phyloP scores from a whole-genome alignment of 352 stramenopile species.

The Phytophthora idaei region DNA sequence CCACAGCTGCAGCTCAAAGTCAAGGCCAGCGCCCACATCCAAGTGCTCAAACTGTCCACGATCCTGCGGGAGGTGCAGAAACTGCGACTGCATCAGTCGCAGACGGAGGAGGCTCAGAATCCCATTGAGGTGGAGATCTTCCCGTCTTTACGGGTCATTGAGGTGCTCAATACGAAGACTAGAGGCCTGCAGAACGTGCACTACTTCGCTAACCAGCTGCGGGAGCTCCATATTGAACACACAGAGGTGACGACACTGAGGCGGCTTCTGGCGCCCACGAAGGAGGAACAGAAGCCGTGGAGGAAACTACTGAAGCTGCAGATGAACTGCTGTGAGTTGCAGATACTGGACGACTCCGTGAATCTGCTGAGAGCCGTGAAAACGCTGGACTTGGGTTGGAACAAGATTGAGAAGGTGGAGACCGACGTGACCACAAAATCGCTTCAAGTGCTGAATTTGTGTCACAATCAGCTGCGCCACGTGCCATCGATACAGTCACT shows the following conservation, averaged over 20 bases:
- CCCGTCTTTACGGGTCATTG: conserved; percentile 67
- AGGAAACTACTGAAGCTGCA: conserved; percentile 56
- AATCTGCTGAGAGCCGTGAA: conserved; percentile 52
- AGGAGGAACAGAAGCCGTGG: conserved; percentile 31
- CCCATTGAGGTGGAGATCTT: conserved; percentile 85
- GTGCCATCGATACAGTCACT: conserved; percentile 58
- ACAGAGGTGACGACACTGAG: conserved; percentile 50
- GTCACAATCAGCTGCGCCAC: conserved; percentile 62
- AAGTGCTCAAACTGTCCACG: conserved; percentile 89
- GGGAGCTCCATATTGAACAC: conserved; percentile 74
- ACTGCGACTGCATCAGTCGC: conserved; percentile 68
- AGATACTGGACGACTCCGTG: conserved; percentile 55
- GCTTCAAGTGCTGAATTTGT: conserved; percentile 64
- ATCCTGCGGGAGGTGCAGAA: conserved; percentile 75
- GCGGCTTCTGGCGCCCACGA: conserved; percentile 48
- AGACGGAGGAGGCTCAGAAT: conserved; percentile 9
- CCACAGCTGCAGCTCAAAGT: conserved; percentile 60
- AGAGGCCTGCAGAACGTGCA: conserved; percentile 57
- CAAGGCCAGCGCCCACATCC: conserved; percentile 80
- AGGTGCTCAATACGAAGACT: conserved; percentile 59
- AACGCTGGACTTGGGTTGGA: conserved; percentile 75
- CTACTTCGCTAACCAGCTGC: conserved; percentile 71
- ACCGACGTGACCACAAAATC: conserved; percentile 32
- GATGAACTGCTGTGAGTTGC: conserved; percentile 70
- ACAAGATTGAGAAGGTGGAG: conserved; percentile 59